Evolutionary conservation across 78 protist genomes (phyloP), one percentile per base, ranked within the genome.

Genomic region (Goniomonas avonlea): DNA sequence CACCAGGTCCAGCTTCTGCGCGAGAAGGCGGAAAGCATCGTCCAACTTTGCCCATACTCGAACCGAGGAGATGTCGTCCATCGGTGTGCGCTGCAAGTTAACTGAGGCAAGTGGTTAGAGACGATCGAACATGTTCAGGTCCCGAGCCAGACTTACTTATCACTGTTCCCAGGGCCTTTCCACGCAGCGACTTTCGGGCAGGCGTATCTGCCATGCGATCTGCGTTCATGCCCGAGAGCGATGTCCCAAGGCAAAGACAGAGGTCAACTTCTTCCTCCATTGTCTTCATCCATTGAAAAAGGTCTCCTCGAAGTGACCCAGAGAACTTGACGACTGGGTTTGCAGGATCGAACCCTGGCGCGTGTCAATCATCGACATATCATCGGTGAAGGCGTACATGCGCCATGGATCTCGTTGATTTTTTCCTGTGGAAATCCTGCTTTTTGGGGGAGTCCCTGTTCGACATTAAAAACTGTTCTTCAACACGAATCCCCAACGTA

Each of bases 351-450:
- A 15, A 15, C 82, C 82, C n/a, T n/a, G n/a, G n/a, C n/a, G n/a
- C n/a, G n/a, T n/a, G n/a, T n/a, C n/a, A n/a, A n/a, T n/a, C n/a
- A n/a, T n/a, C n/a, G n/a, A n/a, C n/a, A n/a, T n/a, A n/a, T n/a
- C n/a, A n/a, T n/a, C n/a, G n/a, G n/a, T n/a, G n/a, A n/a, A n/a
- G n/a, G n/a, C n/a, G n/a, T n/a, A n/a, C n/a, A 78, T 7, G 76
- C 75, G 3, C 82, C 82, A 18, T 79, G 83, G 60, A 81, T 79
- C 55, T 81, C 84, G 68, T 81, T 81, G 32, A 81, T 7, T 3
- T 3, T 56, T 78, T 69, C 73, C 45, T 81, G 84, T 3, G 84
- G 84, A 45, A 81, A 81, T 29, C 84, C 84, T 3, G 82, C 79
- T 9, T 81, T 81, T 13, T 81, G 84, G 5, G 84, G 80, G 34